Conservation (phyloP, 371 early-diverging fungal genomes). For the Capillidium rhysosporum region DNA sequence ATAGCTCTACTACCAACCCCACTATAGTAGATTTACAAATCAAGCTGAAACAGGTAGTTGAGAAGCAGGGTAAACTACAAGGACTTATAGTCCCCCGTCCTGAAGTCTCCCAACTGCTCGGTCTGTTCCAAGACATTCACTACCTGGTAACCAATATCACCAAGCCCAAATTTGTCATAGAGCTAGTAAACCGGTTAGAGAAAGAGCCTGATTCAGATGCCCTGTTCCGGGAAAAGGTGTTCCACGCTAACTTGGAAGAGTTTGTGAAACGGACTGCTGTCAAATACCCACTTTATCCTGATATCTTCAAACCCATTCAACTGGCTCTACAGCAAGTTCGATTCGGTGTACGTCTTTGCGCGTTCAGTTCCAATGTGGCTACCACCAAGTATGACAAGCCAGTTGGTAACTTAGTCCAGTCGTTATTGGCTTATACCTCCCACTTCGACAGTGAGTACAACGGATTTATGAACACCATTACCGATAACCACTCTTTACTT, state of each 20-base stretch:
- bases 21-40: slow-evolving; percentile 19
- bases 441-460: slow-evolving; percentile 12
- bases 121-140: slow-evolving; percentile 51
- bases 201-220: slow-evolving; percentile 12
- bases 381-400: background rate
- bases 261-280: slow-evolving; percentile 35
- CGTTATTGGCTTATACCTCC: background rate
- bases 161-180: slow-evolving; percentile 19
- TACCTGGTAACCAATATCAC: slow-evolving; percentile 44
- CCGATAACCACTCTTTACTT: slow-evolving; percentile 18
- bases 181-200: slow-evolving; percentile 23
- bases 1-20: slow-evolving; percentile 29
- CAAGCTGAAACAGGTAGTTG: slow-evolving; percentile 9
- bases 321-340: slow-evolving; percentile 52
- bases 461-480: slow-evolving; percentile 20
- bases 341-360: slow-evolving; percentile 45
- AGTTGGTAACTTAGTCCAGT: background rate
- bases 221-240: slow-evolving; percentile 30
- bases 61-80: background rate
- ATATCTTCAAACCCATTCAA: slow-evolving; percentile 53
- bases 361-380: slow-evolving; percentile 11
- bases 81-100: slow-evolving; percentile 42
- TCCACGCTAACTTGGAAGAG: slow-evolving; percentile 51
- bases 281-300: slow-evolving; percentile 36
- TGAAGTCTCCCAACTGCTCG: slow-evolving; percentile 36